Base-by-base conservation (phyloP, 2,329 filamentous ascomycete genomes). In the Xylaria sp. region DNA sequence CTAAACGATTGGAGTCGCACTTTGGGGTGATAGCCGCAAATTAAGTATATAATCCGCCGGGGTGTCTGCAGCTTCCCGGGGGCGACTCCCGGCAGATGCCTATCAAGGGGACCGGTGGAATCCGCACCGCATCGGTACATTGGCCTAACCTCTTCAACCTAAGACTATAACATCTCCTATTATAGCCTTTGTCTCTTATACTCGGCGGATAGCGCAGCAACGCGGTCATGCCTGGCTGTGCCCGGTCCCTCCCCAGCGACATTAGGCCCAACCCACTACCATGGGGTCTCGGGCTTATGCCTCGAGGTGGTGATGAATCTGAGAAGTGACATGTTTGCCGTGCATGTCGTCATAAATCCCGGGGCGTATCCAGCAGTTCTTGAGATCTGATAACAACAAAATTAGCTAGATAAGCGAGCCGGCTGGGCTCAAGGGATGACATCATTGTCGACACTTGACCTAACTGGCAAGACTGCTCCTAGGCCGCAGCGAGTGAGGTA, bases 51-150 rank as follows among this genome's bases (percentile, higher is more conserved):
- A 42, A 50, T 43, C 56, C 48, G 51, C 59, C 54, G 55, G 59
- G 58, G 52, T 57, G 44, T 21, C 56, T 67, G 65, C 65, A 66
- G 56, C 57, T 59, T 63, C 44, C 64, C 62, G 65, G 53, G 62
- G 54, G 54, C 53, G 59, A 39, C 29, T 54, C 48, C 56, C 46
- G 48, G 48, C 47, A 40, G 43, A 53, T 56, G 50, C 57, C 54
- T 61, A 62, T 62, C 44, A 59, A 56, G 51, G 53, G 57, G 46
- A 48, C 56, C 48, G 41, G 52, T 50, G 54, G 61, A 51, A 44
- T 56, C 51, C 42, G 26, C 48, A 53, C 57, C 38, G 59, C 50
- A 58, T 60, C 53, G 58, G 54, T 54, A 56, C 50, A 55, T 57
- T 57, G 55, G 58, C 60, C 55, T 61, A 56, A 57, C 44, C 47